These are phyloP conservation scores for Geranium incanum DNA, from an alignment of 441 rosid genomes.

Conservation along the genomic window DNA sequence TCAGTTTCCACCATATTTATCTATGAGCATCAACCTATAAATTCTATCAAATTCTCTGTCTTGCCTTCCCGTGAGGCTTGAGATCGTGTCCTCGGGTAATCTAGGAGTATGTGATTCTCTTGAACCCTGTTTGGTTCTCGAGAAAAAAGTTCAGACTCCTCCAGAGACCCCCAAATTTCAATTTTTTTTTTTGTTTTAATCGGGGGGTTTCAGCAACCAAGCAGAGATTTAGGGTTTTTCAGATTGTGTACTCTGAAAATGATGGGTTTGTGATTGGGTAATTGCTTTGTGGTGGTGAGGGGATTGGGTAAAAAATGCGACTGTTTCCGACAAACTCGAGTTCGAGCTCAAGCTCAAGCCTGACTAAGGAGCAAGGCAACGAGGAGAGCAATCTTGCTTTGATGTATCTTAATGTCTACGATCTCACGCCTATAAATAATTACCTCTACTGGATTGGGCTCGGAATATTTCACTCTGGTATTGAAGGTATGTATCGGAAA, in stretches of 20 bases:
- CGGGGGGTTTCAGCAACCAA: not conserved
- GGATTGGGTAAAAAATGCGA: slow-evolving; percentile 41
- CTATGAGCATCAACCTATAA: not conserved
- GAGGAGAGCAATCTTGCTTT: slow-evolving; percentile 33
- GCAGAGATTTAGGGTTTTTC: slow-evolving; percentile 7
- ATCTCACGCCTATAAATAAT: slow-evolving; percentile 83
- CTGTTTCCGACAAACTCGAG: slow-evolving; percentile 34
- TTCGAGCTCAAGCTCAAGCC: slow-evolving; percentile 40
- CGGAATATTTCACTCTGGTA: slow-evolving; percentile 88
- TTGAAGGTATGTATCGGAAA: slow-evolving; percentile 48
- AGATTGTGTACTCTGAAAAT: slow-evolving; percentile 11
- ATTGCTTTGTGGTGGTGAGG: slow-evolving; percentile 11
- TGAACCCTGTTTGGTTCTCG: slow-evolving; percentile 3
- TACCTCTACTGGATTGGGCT: slow-evolving; percentile 88
- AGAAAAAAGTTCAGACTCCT: not conserved
- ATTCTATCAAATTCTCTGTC: not conserved
- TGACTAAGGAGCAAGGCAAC: slow-evolving; percentile 35
- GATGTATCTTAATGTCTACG: slow-evolving; percentile 84
- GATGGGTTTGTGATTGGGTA: slow-evolving; percentile 32
- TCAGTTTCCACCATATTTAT: not conserved
- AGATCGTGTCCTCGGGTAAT: not conserved
- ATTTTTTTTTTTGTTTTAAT: not conserved
- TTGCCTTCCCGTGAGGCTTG: not conserved
- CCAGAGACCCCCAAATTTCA: not conserved
- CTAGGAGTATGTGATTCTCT: not conserved